Base-by-base conservation (phyloP, 805 yeast genomes). In the Hanseniaspora taiwanica region DNA sequence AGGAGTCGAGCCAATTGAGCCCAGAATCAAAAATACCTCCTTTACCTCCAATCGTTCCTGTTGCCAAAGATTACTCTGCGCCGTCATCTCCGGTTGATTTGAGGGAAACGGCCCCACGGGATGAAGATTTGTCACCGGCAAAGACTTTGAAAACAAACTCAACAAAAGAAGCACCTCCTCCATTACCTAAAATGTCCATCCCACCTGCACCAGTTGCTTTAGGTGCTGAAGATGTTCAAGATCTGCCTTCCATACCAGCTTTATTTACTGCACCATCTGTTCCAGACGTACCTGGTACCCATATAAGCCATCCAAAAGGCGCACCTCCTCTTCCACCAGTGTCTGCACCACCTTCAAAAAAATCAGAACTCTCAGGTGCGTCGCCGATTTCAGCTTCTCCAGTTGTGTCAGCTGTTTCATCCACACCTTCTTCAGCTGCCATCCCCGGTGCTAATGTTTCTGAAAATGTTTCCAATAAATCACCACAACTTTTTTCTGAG, bases 201-300 rank as follows among this genome's bases (percentile, higher is more conserved):
- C 37, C 42, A 12, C 45, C 38, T 17, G 39, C 42, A 24, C 17
- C 42, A 18, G 37, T 45, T 8, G 48, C 50, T 9, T 49, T 58
- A 27, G 44, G 47, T 21, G 56, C 63, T 13, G 36, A 46, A 23
- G 37, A 44, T 23, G 38, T 46, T 4, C 40, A 35, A 6, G 13
- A 24, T 32, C 12, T n/a, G n/a, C n/a, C n/a, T n/a, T n/a, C n/a
- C n/a, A n/a, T n/a, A n/a, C n/a, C n/a, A n/a, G n/a, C n/a, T n/a
- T n/a, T n/a, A n/a, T n/a, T n/a, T n/a, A n/a, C n/a, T n/a, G n/a
- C n/a, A n/a, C 27, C 24, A 4, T 25, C 27, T 2, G 8, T 18
- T 14, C 39, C 43, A 25, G 35, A 29, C 12, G 37, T 42, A 17
- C 35, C 46, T 6, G 40, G n/a, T n/a, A n/a, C n/a, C n/a, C n/a